Evolutionary conservation across 2,329 filamentous ascomycete genomes (phyloP).

Genomic region (Microdochium nivale): DNA sequence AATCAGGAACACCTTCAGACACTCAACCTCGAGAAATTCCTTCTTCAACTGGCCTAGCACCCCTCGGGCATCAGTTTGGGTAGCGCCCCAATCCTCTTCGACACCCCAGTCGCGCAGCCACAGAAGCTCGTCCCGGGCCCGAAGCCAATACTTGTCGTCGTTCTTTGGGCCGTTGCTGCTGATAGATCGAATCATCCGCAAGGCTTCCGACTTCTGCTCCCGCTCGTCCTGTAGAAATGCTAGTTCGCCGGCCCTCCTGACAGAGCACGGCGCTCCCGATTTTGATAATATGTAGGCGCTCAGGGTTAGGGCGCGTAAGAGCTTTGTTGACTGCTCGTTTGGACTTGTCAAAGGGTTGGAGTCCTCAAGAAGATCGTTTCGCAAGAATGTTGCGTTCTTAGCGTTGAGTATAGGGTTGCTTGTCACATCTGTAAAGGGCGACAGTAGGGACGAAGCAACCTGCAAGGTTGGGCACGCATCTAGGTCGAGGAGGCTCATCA

Average conservation of each 20-base stretch:
- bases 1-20: conserved; percentile 58
- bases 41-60: conserved; percentile 51
- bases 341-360: conserved; percentile 60
- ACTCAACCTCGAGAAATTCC: conserved; percentile 59
- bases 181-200: conserved; percentile 48
- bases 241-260: conserved; percentile 52
- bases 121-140: conserved; percentile 53
- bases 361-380: conserved; percentile 45
- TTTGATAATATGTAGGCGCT: conserved; percentile 49
- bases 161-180: conserved; percentile 40
- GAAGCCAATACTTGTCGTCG: conserved; percentile 57
- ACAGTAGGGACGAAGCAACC: conserved; percentile 35
- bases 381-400: conserved; percentile 34
- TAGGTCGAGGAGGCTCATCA: conserved; percentile 51
- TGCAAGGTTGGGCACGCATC: conserved; percentile 45
- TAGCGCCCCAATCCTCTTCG: conserved; percentile 26
- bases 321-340: conserved; percentile 40
- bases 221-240: conserved; percentile 52
- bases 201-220: conserved; percentile 54
- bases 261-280: conserved; percentile 37
- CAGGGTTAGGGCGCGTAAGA: conserved; percentile 55
- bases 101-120: conserved; percentile 70
- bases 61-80: conserved; percentile 30
- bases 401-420: conserved; percentile 24
- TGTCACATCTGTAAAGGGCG: conserved; percentile 26